Base-by-base conservation (phyloP, 805 yeast genomes). In the Saccharomycopsis guyanensis region DNA sequence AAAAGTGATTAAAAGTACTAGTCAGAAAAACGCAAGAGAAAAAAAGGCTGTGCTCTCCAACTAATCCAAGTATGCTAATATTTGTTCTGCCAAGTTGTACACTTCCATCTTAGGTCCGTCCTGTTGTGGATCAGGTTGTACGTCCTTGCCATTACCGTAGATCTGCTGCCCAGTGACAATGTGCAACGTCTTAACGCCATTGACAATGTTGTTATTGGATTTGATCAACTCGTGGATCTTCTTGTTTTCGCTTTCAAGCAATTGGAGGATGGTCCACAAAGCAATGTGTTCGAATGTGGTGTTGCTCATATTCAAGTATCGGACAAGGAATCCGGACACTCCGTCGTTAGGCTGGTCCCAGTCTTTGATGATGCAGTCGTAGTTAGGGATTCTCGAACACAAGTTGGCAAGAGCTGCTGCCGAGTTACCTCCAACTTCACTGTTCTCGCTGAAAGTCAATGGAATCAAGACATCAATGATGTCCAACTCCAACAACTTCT, bases 261-360 rank as follows among this genome's bases (percentile, higher is more conserved):
- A 73, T 66, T 93, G 98, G 56, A 91, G 72, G 55, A 89, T 82
- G 38, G 96, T 91, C 98, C 98, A 93, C 51, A 89, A 75, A 1
- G 97, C 96, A 66, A 93, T 93, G 63, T 93, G 98, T 66, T 93
- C 97, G 65, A 93, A 93, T 0, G 97, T 93, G 12, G 95, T 83
- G 62, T 89, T 93, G 35, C 82, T 82, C 58, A 87, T 77, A 52
- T 78, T 79, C 58, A 93, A 70, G 62, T 91, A 93, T 57, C 89
- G 71, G 31, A 78, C 71, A 53, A 93, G 72, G 60, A 93, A 93
- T 23, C 88, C 93, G 51, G 78, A 74, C 49, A 93, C 82, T 47
- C 97, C 97, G 50, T 86, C 88, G 42, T 75, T 76, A 37, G 95
- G 95, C 49, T 69, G 69, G 19, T 75, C 69, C 94, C 97, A 93